These are phyloP conservation scores for Teratosphaeria zuluensis DNA, from an alignment of 2,329 filamentous ascomycete genomes.

Conservation along the genomic window DNA sequence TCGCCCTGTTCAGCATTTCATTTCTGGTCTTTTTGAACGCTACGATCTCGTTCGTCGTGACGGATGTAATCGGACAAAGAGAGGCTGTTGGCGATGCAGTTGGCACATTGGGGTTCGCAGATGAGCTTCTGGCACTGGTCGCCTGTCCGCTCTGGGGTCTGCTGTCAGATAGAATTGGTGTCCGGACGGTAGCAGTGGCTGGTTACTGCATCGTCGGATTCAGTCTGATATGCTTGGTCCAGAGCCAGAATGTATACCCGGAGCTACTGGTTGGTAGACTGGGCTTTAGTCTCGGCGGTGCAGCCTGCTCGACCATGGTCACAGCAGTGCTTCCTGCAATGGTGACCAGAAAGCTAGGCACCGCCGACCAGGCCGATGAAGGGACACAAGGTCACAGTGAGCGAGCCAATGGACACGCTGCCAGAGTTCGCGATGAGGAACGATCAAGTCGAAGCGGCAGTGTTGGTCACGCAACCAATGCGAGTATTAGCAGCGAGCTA, in stretches of 20 bases:
- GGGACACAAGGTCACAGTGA: constrained; percentile 10
- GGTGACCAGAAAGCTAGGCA: constrained; percentile 27
- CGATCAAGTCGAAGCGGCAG: constrained; percentile 21
- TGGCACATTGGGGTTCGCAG: constrained; percentile 74
- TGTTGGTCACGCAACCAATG: constrained; percentile 49
- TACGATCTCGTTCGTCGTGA: constrained; percentile 75
- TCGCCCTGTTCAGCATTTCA: constrained; percentile 77
- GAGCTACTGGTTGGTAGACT: constrained; percentile 75
- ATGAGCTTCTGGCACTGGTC: constrained; percentile 71
- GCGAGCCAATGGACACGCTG: constrained; percentile 10
- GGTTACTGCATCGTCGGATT: constrained; percentile 77
- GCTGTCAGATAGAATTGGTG: constrained; percentile 65
- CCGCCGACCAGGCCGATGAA: constrained; percentile 1
- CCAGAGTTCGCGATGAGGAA: constrained; percentile 15
- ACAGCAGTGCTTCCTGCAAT: constrained; percentile 80
- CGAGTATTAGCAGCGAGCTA: constrained; percentile 62
- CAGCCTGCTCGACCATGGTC: constrained; percentile 88
- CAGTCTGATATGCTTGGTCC: constrained; percentile 70
- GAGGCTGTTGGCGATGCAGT: constrained; percentile 68
- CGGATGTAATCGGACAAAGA: constrained; percentile 67
- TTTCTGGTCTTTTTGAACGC: constrained; percentile 87
- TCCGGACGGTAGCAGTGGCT: constrained; percentile 53
- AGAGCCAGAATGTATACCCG: constrained; percentile 79
- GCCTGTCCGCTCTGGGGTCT: constrained; percentile 75
- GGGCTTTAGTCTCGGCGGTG: constrained; percentile 81